Evolutionary conservation across 2,329 filamentous ascomycete species (phyloP).

Genomic region (Colletotrichum sp.): DNA sequence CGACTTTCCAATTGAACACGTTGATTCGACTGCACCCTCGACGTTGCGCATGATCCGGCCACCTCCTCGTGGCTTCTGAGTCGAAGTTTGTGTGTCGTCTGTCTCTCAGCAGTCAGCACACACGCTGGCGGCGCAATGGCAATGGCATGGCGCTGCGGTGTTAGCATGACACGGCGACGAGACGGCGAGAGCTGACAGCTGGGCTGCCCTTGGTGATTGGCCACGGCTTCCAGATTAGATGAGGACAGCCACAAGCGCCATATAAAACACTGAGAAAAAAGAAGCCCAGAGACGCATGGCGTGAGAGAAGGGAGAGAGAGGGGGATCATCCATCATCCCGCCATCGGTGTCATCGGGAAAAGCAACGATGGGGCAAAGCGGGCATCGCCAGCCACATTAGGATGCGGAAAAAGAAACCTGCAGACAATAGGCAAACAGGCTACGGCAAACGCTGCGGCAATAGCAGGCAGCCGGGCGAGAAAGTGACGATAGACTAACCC

Average conservation of each 20-base stretch:
- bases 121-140: not conserved
- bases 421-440: not conserved
- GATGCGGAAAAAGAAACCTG: conserved; percentile 1
- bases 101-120: not conserved
- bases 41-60: not conserved
- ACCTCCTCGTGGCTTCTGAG: not conserved
- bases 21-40: not conserved
- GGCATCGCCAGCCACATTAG: conserved; percentile 7
- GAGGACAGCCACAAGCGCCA: conserved; percentile 14
- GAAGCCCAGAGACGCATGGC: conserved; percentile 3
- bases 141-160: not conserved
- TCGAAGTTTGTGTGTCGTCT: not conserved
- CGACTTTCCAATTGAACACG: not conserved
- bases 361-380: not conserved
- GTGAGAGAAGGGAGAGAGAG: conserved; percentile 3
- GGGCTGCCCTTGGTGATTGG: conserved; percentile 9
- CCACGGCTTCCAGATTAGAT: not conserved
- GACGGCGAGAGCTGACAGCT: conserved; percentile 7
- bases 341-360: not conserved
- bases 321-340: conserved; percentile 11
- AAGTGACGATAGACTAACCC: not conserved
- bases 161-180: not conserved
- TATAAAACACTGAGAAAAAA: conserved; percentile 4
- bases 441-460: not conserved
- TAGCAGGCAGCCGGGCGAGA: not conserved